Evolutionary conservation across 176 grass and related monocot genomes (phyloP).

Genomic region (Rhynchospora breviuscula): DNA sequence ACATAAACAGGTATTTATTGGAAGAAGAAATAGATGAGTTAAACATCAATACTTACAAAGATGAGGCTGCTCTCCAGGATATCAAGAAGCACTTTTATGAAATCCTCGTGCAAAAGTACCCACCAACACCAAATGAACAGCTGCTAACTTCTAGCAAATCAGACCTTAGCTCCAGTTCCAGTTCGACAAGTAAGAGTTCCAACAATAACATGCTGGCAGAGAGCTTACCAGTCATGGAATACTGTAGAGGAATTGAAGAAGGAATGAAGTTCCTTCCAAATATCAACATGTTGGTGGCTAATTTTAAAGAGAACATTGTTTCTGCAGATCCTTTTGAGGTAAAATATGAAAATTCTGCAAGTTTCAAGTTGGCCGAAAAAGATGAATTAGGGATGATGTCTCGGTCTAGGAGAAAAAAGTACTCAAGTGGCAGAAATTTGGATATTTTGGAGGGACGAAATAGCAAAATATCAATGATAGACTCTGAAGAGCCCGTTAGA

Average conservation of each 20-base stretch:
- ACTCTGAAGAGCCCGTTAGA: slow-evolving; percentile 7
- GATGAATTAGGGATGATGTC: background rate
- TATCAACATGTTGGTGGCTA: slow-evolving; percentile 9
- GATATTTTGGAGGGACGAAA: slow-evolving; percentile 44
- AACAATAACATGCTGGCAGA: background rate
- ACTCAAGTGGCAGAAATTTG: slow-evolving; percentile 22
- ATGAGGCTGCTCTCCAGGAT: slow-evolving; percentile 36
- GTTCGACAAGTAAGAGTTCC: background rate
- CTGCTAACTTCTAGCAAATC: slow-evolving; percentile 13
- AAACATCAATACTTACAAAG: slow-evolving; percentile 28
- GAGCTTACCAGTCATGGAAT: slow-evolving; percentile 12
- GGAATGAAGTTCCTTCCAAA: slow-evolving; percentile 31
- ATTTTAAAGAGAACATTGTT: slow-evolving; percentile 16
- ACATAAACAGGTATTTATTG: slow-evolving; percentile 46
- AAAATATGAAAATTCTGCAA: background rate
- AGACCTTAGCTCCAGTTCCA: slow-evolving; percentile 32
- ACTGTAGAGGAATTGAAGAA: slow-evolving; percentile 8
- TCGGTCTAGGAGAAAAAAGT: slow-evolving; percentile 6
- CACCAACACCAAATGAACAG: slow-evolving; percentile 16
- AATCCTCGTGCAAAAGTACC: slow-evolving; percentile 50
- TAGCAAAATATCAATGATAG: slow-evolving; percentile 46
- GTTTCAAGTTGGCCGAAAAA: background rate
- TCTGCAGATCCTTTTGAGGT: background rate
- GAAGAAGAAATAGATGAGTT: slow-evolving; percentile 48
- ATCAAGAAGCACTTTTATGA: slow-evolving; percentile 58